Evolutionary conservation across 1,284 basidiomycete species (phyloP), one percentile per base, ranked within the genome.

Genomic region (Prillingera fragicola): DNA sequence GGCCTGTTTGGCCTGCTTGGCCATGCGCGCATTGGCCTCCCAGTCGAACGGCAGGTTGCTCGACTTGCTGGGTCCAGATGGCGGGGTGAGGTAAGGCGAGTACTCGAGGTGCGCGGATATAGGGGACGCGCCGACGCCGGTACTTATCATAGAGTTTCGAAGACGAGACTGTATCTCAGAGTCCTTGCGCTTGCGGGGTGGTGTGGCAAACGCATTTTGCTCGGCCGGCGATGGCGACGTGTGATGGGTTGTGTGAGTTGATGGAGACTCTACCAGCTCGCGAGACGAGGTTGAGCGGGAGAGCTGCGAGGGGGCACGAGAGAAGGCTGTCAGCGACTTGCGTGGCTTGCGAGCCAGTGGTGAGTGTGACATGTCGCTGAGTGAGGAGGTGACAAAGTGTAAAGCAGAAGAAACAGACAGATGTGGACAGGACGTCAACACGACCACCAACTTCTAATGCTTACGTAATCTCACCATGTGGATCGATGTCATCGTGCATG

Each of bases 1-100:
- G 12, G 39, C 35, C n/a, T n/a, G n/a, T n/a, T n/a, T 33, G 14
- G 55, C 56, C 33, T 52, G 39, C 18, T 48, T 33, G 1, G 51
- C 64, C 4, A 58, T 59, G 23, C 55, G 55, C 3, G 56, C 49
- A 43, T 45, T 62, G 0, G 59, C 66, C 19, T 55, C 64, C 63
- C 67, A 64, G 38, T 69, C 61, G 40, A 69, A 69, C 4, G 66
- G 66, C 13, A 63, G 57, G 33, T 54, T 60, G 5, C 59, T 49
- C 17, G 53, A 57, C 37, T 48, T 59, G 40, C 60, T 62, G 25
- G 60, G 50, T 4, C 54, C 52, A 13, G 55, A 56, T 0, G 58
- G 62, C 8, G 67, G 67, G 4, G 67, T 65, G 1, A 61, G 62
- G 48, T 57, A 58, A 21, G 65, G 63, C 33, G 65, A 63, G 37